Evolutionary conservation across 2,329 filamentous ascomycete genomes (phyloP), one percentile per base, ranked within the genome.

Genomic region (Hymenoscyphus salicellus): DNA sequence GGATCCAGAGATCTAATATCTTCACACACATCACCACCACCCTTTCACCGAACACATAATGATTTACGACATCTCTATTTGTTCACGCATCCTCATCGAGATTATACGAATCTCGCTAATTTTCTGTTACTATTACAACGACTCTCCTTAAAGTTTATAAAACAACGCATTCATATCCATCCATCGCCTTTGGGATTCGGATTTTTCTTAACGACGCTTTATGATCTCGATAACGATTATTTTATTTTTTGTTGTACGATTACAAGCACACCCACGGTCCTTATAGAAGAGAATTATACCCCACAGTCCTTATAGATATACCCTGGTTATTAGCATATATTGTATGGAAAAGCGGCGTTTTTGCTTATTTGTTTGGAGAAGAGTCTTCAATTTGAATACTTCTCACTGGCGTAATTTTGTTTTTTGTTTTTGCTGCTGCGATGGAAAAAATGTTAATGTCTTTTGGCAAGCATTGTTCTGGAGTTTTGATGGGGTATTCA

Each of bases 1-100:
- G 69, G 70, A 69, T 64, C 73, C 70, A 60, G 72, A 70, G 66
- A 69, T 46, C 66, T 74, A 71, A 75, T 72, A 60, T 33, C 68
- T 67, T 60, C 28, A 49, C 32, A 38, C 36, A 14, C 36, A 38
- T 5, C 32, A 30, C 62, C 60, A 38, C 58, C 30, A 30, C 60
- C 26, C 38, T 46, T 46, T 43, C 55, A 49, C 62, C 43, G 10
- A 20, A 55, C 38, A 61, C 65, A 55, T 64, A 16, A 63, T 65
- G 43, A 68, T 62, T 72, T 66, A 69, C 64, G 69, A 68, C 59
- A 28, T 61, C 38, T 56, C 59, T 64, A 56, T 55, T 30, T 55
- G 30, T 52, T 43, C 46, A 60, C 63, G 38, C 55, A 14, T 56
- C 62, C 66, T 65, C 65, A 69, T 56, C n/a, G 20, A 55, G 60